Base-by-base conservation (phyloP, 495 filamentous ascomycete genomes). In the Glonium stellatum region DNA sequence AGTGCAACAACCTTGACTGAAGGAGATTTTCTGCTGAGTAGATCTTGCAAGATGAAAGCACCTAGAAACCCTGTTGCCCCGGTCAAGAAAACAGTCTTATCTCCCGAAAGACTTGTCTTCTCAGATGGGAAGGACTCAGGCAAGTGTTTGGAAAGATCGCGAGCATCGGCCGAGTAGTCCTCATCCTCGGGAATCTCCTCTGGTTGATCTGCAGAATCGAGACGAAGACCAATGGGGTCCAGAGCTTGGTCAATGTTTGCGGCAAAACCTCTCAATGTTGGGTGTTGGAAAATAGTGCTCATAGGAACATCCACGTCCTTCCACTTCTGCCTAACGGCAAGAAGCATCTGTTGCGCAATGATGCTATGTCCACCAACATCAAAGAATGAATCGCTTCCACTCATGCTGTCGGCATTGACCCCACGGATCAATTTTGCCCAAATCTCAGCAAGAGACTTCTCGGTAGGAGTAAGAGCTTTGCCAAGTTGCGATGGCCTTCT, bases 41-140 rank as follows among this genome's bases (percentile, higher is more conserved):
- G 71, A 31, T 95, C 89, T 18, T 75, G 79, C 6, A 97, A 77
- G 22, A 97, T 80, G 61, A 88, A 92, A 0, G 88, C 84, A 22
- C 93, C 93, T 6, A 97, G 72, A 76, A 96, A 97, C 9, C 92
- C 92, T 35, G 93, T 97, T 0, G 87, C 90, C 34, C 92, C 93
- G 13, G 93, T 97, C 5, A 97, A 76, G 68, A 98, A 86, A 19
- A 92, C 76, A 0, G 85, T 91, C 5, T 78, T 69, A 41, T 75
- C 72, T 19, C 59, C 11, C 23, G 62, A 60, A 6, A 51, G 64
- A 67, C 62, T 58, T 27, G 78, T 48, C 19, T 77, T 59, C 48
- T 77, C 52, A 1, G 68, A 46, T 57, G 66, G 61, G 61, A 73
- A 80, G 15, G 57, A 67, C 53, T 70, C 55, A 5, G 81, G 82